Conservation (phyloP, 139 green algal species). For the Coelastrella sp. region DNA sequence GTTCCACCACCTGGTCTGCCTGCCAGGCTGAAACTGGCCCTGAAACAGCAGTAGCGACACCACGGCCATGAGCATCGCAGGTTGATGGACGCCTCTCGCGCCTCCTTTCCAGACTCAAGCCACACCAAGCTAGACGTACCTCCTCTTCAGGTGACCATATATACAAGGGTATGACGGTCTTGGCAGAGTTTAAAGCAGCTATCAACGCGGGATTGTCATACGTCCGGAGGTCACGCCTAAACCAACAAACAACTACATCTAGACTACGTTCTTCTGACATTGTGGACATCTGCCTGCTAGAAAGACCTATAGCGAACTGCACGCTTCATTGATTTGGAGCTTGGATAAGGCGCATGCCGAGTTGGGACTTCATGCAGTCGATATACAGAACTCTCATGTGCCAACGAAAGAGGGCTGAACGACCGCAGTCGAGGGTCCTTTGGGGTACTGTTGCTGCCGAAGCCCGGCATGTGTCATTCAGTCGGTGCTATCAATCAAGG, state of each 20-base stretch:
- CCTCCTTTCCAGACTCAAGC: no score
- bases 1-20: slow-evolving; percentile 71
- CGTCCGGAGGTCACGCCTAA: slow-evolving; percentile 80
- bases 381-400: no score
- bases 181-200: slow-evolving; percentile 67
- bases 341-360: no score
- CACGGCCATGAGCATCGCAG: not conserved
- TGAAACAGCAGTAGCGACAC: not conserved
- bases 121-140: no score
- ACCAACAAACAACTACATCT: slow-evolving; percentile 61
- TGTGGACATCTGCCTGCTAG: not conserved
- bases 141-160: slow-evolving; percentile 95
- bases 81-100: no score
- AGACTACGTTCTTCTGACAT: not conserved
- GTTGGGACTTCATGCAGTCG: no score
- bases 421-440: no score
- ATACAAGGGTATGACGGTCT: slow-evolving; percentile 87
- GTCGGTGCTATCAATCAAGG: not conserved
- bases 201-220: slow-evolving; percentile 87
- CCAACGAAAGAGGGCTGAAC: no score
- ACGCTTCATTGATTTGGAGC: no score
- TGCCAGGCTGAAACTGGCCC: slow-evolving; percentile 93
- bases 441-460: not conserved
- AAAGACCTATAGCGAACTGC: not conserved
- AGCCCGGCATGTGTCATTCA: not conserved